A percentile compares a stretch with the other conserved stretches of the same genome.
phyloP scores from a whole-genome alignment of 2,329 filamentous ascomycete genomes.

The Cyclaneusma minus region DNA sequence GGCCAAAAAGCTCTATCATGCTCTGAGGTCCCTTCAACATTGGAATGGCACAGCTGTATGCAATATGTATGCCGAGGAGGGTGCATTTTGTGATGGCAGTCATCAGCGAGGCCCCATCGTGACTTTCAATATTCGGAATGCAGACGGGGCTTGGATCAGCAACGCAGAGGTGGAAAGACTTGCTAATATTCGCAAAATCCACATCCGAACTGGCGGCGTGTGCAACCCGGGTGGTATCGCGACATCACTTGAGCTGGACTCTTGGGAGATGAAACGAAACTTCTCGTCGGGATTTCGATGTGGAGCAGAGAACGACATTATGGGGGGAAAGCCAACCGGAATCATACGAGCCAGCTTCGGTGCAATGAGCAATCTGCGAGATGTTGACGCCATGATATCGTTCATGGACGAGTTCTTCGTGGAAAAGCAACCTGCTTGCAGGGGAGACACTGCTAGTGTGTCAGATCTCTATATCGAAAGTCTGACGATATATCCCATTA shows the following conservation, averaged over 20 bases:
- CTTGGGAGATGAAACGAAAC: slow-evolving; percentile 72
- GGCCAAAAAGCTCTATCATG: slow-evolving; percentile 38
- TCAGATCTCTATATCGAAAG: slow-evolving; percentile 37
- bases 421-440: slow-evolving; percentile 6
- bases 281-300: slow-evolving; percentile 77
- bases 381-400: slow-evolving; percentile 55
- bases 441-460: slow-evolving; percentile 2
- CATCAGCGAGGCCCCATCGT: slow-evolving; percentile 51
- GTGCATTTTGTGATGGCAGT: slow-evolving; percentile 14
- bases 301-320: slow-evolving; percentile 66
- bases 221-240: slow-evolving; percentile 88
- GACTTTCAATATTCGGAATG: slow-evolving; percentile 67
- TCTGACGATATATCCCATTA: slow-evolving; percentile 76
- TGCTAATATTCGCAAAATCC: slow-evolving; percentile 61
- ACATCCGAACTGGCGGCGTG: slow-evolving; percentile 74
- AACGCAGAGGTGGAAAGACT: slow-evolving; percentile 80
- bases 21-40: slow-evolving; percentile 48
- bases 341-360: slow-evolving; percentile 76
- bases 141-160: slow-evolving; percentile 58
- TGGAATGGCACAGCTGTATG: slow-evolving; percentile 32
- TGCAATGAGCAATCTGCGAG: slow-evolving; percentile 68
- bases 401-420: slow-evolving; percentile 57
- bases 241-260: slow-evolving; percentile 51
- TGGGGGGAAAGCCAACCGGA: slow-evolving; percentile 75
- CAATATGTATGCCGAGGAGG: slow-evolving; percentile 15